Evolutionary conservation across 2,329 filamentous ascomycete species (phyloP), one percentile per base, ranked within the genome.

Genomic region (Trichoderma hamatum): DNA sequence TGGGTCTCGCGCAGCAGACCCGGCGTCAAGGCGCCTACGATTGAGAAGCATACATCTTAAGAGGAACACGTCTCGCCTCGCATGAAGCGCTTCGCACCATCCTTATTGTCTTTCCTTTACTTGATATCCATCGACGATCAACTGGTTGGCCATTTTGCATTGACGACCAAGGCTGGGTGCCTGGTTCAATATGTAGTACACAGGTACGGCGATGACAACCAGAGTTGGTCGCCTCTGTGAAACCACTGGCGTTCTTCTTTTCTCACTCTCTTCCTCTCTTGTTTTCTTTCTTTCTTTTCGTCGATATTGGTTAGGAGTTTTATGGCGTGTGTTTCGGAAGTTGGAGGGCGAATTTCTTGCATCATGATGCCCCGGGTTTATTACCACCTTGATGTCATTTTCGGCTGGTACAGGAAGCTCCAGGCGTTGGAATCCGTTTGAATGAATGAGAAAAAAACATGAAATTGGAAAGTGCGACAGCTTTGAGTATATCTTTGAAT

Each of bases 31-130:
- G 19, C 55, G 14, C 64, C 69, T 9, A 68, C 64, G 9, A 68
- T 63, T n/a, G 69, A 68, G 52, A 68, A 67, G 61, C 61, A 68
- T 14, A 64, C 32, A 26, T 60, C 54, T 16, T 69, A 34, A 55
- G 32, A 49, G 14, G 3, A 21, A 6, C 1, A 36, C 24, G 2
- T 5, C 26, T 11, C 14, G 26, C 49, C 21, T 64, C 24, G n/a
- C 49, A 14, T 49, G 59, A 36, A 7, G 55, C 24, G 39, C 39
- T 43, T 43, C 6, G 39, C 39, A 43, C 19, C 16, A n/a, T 32
- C 7, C n/a, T 43, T 21, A 14, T 46, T 5, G n/a, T 30, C n/a
- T 21, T 30, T 36, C 19, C 10, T 26, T 24, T 43, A 19, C 10
- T 30, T 63, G 49, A 55, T 34, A 43, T 64, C 34, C 32, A 43